Base-by-base conservation (phyloP, 805 yeast genomes). In the Torulaspora delbrueckii region DNA sequence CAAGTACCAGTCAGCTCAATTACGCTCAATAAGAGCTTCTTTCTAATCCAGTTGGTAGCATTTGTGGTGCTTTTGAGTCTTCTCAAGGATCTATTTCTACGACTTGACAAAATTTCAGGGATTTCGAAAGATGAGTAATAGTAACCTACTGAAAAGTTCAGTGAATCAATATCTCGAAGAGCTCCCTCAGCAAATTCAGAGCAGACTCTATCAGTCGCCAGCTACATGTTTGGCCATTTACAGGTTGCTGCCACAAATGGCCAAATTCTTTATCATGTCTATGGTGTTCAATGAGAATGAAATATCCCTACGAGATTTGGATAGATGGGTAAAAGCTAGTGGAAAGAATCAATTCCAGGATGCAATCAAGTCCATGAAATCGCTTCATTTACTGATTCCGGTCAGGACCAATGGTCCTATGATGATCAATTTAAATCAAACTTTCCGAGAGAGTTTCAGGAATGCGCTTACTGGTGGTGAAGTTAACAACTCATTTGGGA, bases 221-320 rank as follows among this genome's bases (percentile, higher is more conserved):
- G 96, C 97, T 9, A 87, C 99, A 45, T 89, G 97, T 62, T 72
- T 93, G 38, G 95, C 99, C 2, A 82, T 93, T n/a, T 90, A 83
- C 63, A 74, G 99, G 52, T 71, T 93, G 48, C 73, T 93, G 13
- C 96, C 99, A 0, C 81, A 90, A 19, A 67, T 93, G 53, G 96
- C 97, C 24, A 90, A 91, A 62, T 84, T 87, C 65, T 83, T 84
- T 58, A 81, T 91, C 40, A 84, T 88, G 88, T 75, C 90, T 8
- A 79, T 90, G 83, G 71, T 95, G 14, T 93, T 87, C 67, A 79
- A 82, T 56, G 93, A 86, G 44, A 77, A 78, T 41, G 86, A 90
- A 1, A 77, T 85, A 9, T 76, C 83, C 5, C 67, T 82, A 14
- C 71, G 78, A 23, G 86, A 82, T 51, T 63, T 91, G 46, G 91